A percentile compares a stretch with the other conserved stretches of the same genome.
Evolutionary conservation across 495 filamentous ascomycete species (phyloP).

Genomic region (Alectoria sarmentosa): DNA sequence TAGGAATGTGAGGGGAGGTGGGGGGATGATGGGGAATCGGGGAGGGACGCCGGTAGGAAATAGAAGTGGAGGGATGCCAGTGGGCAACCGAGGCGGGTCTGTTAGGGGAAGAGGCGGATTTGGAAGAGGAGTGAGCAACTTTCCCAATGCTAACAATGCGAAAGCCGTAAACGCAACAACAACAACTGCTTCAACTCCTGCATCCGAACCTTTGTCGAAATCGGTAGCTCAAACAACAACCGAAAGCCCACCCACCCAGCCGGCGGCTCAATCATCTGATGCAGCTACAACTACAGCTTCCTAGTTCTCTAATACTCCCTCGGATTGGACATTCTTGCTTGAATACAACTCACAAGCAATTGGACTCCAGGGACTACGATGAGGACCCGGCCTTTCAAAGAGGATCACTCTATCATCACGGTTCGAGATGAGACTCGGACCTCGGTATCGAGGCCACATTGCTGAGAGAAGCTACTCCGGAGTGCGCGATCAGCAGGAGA

Average conservation of each 20-base stretch:
- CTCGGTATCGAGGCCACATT: not conserved
- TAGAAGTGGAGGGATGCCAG: conserved; percentile 19
- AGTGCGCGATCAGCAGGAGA: not conserved
- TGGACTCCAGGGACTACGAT: not conserved
- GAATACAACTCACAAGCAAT: not conserved
- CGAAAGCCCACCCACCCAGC: conserved; percentile 1
- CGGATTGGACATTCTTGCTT: not conserved
- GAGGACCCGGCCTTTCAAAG: not conserved
- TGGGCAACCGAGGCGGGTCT: conserved; percentile 21
- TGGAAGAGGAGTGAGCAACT: conserved; percentile 14
- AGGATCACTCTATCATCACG: not conserved
- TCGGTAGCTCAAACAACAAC: not conserved
- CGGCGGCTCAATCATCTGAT: conserved; percentile 4
- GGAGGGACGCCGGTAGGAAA: not conserved
- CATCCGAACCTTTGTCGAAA: not conserved
- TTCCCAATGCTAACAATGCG: conserved; percentile 8
- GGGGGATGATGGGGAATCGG: conserved; percentile 7
- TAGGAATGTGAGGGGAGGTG: conserved; percentile 19
- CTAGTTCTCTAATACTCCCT: not conserved
- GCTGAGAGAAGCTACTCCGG: not conserved
- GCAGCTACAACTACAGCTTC: not conserved
- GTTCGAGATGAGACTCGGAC: not conserved
- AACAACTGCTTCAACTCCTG: not conserved
- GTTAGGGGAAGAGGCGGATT: conserved; percentile 25
- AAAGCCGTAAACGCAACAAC: conserved; percentile 2